Evolutionary conservation across 257 asterid species (phyloP).

Genomic region (Solanum pennellii): DNA sequence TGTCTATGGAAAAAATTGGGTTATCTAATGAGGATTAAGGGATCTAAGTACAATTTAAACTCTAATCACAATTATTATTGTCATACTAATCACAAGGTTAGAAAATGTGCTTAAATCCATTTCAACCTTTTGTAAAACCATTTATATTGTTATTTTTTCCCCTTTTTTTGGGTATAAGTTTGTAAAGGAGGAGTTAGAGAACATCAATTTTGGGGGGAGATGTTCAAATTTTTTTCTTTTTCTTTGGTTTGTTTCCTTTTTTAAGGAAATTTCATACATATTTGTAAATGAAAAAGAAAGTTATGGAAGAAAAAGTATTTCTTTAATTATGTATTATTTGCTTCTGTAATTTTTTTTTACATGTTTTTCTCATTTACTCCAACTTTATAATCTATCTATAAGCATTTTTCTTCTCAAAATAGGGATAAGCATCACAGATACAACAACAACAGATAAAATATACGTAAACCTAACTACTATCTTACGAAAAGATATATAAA

Average conservation of each 20-base stretch:
- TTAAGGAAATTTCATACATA: neutral
- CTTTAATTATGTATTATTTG: neutral
- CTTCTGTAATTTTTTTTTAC: neutral
- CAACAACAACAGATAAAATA: accelerated
- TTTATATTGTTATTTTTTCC: neutral
- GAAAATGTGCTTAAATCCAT: slow-evolving; percentile 19
- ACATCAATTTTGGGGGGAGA: neutral
- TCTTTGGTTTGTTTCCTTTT: neutral
- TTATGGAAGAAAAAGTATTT: neutral
- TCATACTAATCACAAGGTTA: slow-evolving; percentile 18
- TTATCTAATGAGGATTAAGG: slow-evolving; percentile 38
- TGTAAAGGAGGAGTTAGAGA: slow-evolving; percentile 4
- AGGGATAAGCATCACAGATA: too few species aligned
- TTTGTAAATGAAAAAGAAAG: neutral
- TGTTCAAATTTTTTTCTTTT: neutral
- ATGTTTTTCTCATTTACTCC: neutral
- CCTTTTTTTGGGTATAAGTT: neutral
- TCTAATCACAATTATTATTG: slow-evolving; percentile 58
- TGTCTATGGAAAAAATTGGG: slow-evolving; percentile 62
- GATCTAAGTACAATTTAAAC: slow-evolving; percentile 39
- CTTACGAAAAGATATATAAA: accelerated
- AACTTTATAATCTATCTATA: neutral
- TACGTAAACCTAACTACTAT: accelerated
- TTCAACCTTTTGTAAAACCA: neutral
- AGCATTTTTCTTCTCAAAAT: too few species aligned